Evolutionary conservation across 2,329 filamentous ascomycete species (phyloP).

Genomic region (Fonsecaea nubica): DNA sequence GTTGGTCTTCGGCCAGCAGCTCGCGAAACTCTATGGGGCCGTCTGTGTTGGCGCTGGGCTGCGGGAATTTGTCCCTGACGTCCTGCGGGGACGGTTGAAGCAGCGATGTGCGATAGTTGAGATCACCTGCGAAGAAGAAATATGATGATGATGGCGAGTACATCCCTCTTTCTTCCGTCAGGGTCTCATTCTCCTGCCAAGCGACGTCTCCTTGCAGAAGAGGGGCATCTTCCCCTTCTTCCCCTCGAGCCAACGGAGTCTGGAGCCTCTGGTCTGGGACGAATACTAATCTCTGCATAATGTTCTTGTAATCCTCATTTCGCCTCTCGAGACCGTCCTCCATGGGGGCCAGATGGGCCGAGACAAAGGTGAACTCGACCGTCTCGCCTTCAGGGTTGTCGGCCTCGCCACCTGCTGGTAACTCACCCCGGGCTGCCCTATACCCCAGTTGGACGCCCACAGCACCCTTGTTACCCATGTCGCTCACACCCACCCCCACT

Average conservation of each 20-base stretch:
- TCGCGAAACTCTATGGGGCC: conserved; percentile 68
- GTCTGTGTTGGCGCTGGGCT: conserved; percentile 55
- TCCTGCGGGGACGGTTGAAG: conserved; percentile 63
- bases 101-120: conserved; percentile 89
- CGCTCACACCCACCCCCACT: conserved; percentile 80
- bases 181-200: conserved; percentile 42
- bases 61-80: conserved; percentile 67
- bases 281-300: conserved; percentile 82
- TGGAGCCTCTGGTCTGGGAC: conserved; percentile 37
- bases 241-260: conserved; percentile 18
- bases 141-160: conserved; percentile 77
- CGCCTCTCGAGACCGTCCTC: conserved; percentile 76
- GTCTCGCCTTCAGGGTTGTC: conserved; percentile 38
- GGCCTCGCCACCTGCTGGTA: background rate
- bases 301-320: conserved; percentile 86
- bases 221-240: conserved; percentile 54
- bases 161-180: conserved; percentile 54
- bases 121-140: conserved; percentile 85
- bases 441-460: conserved; percentile 74
- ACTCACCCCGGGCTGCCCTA: conserved; percentile 42
- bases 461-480: conserved; percentile 96
- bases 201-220: conserved; percentile 31
- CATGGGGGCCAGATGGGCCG: conserved; percentile 86
- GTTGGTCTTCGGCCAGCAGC: conserved; percentile 78
- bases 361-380: conserved; percentile 75